These are phyloP conservation scores for Ceratobasidium sp. DNA, from an alignment of 1,284 basidiomycete genomes.

Conservation along the genomic window DNA sequence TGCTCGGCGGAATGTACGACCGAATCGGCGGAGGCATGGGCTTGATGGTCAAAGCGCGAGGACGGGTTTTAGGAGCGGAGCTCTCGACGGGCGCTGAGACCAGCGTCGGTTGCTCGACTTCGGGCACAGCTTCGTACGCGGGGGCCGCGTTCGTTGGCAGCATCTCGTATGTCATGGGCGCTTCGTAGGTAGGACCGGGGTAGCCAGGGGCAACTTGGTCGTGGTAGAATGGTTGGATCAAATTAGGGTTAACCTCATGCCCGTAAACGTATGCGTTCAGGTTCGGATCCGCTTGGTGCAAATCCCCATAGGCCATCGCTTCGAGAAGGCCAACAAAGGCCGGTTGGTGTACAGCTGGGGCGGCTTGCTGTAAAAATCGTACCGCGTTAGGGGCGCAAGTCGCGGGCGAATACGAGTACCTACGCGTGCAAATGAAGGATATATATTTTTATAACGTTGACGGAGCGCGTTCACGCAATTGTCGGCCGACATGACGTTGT, in stretches of 20 bases:
- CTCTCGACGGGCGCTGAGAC: constrained; percentile 13
- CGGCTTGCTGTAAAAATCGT: constrained; percentile 22
- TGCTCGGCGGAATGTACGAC: constrained; percentile 6
- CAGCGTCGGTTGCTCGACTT: background rate
- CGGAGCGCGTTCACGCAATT: constrained; percentile 38
- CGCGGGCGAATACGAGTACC: background rate
- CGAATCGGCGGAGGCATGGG: constrained; percentile 40
- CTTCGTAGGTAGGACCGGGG: background rate
- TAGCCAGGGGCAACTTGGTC: background rate
- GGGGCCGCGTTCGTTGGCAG: background rate
- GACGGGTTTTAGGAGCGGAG: background rate
- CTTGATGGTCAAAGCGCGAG: constrained; percentile 31
- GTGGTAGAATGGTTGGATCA: background rate
- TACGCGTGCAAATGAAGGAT: constrained; percentile 39
- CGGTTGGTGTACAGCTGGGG: constrained; percentile 34
- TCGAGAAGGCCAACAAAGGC: constrained; percentile 41
- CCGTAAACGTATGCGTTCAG: background rate
- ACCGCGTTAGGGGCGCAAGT: background rate
- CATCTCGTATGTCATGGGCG: background rate
- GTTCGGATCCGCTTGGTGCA: constrained; percentile 27
- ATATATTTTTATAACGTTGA: constrained; percentile 38
- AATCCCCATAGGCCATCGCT: constrained; percentile 34
- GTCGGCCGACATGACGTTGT: constrained; percentile 30
- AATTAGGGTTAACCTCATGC: background rate
- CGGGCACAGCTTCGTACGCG: background rate